Evolutionary conservation across 1,284 basidiomycete species (phyloP).

Genomic region (Earliella scabrosa): DNA sequence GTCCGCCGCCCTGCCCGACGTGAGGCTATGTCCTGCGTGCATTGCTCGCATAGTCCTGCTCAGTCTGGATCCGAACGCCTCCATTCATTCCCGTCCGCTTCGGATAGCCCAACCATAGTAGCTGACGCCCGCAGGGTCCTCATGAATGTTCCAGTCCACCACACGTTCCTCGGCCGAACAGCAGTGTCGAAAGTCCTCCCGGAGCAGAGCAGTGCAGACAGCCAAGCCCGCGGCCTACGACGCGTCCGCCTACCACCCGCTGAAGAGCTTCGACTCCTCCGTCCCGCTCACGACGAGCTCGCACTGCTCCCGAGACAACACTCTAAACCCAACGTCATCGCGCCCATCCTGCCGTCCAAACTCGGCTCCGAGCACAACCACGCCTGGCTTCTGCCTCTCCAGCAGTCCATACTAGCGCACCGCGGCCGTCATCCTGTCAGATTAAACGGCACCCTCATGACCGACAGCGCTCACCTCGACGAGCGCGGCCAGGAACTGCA

Average conservation of each 20-base stretch:
- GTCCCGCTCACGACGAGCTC: constrained; percentile 24
- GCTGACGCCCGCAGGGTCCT: too few species aligned
- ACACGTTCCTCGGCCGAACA: too few species aligned
- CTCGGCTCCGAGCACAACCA: constrained; percentile 9
- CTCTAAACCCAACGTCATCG: constrained; percentile 28
- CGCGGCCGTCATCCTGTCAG: constrained; percentile 1
- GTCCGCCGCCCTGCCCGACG: neutral
- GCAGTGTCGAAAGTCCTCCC: too few species aligned
- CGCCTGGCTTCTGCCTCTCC: constrained; percentile 19
- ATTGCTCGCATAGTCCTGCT: neutral
- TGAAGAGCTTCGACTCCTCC: constrained; percentile 29
- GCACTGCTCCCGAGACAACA: constrained; percentile 18
- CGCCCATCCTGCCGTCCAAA: constrained; percentile 22
- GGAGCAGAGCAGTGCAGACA: neutral
- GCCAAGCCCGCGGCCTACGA: neutral
- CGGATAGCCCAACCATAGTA: too few species aligned
- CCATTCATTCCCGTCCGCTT: neutral
- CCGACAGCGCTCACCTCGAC: constrained; percentile 21
- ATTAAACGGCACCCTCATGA: neutral
- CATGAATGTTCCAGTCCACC: too few species aligned
- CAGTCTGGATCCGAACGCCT: neutral
- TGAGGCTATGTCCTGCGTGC: neutral
- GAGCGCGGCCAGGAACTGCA: constrained; percentile 30
- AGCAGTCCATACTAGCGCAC: constrained; percentile 18
- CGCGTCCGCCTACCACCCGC: constrained; percentile 22